Conservation (phyloP, 192 early-diverging fungal species). For the Coemansia sp. region DNA sequence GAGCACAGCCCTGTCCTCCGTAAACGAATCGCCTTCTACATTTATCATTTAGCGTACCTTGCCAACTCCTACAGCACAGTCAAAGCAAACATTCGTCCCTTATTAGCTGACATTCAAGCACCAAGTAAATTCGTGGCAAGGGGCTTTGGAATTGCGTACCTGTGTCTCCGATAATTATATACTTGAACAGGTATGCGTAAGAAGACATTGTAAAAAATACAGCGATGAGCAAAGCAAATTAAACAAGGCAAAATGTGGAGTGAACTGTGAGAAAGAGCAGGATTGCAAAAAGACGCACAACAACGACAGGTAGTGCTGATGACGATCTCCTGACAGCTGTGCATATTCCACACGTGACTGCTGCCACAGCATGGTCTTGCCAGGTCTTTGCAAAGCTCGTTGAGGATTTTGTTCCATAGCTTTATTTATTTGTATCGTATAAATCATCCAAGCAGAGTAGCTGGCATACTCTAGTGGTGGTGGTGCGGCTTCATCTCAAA, state of each 20-base stretch:
- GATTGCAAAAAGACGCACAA: background rate
- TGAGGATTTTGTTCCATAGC: no score
- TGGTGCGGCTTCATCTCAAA: constrained; percentile 73
- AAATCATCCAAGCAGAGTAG: no score
- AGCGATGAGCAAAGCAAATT: constrained; percentile 3
- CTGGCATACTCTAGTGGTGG: constrained; percentile 53
- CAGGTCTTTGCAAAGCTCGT: background rate
- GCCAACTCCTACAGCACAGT: constrained; percentile 61
- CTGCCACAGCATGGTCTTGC: background rate
- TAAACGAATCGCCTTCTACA: background rate
- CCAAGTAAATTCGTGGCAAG: no score
- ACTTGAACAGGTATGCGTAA: constrained; percentile 61
- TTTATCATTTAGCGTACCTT: constrained; percentile 45
- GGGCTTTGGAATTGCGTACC: constrained; percentile 35
- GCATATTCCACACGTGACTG: constrained; percentile 4
- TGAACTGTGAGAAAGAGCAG: constrained; percentile 4
- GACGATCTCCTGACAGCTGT: constrained; percentile 3
- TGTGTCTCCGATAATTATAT: constrained; percentile 83
- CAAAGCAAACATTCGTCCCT: background rate
- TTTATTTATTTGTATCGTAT: no score
- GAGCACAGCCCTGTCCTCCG: background rate
- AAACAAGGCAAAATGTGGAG: no score
- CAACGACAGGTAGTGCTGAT: background rate
- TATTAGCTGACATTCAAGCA: background rate
- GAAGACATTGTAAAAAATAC: constrained; percentile 33